phyloP scores from a whole-genome alignment of 495 filamentous ascomycete genomes.

The Copromyces sp. region DNA sequence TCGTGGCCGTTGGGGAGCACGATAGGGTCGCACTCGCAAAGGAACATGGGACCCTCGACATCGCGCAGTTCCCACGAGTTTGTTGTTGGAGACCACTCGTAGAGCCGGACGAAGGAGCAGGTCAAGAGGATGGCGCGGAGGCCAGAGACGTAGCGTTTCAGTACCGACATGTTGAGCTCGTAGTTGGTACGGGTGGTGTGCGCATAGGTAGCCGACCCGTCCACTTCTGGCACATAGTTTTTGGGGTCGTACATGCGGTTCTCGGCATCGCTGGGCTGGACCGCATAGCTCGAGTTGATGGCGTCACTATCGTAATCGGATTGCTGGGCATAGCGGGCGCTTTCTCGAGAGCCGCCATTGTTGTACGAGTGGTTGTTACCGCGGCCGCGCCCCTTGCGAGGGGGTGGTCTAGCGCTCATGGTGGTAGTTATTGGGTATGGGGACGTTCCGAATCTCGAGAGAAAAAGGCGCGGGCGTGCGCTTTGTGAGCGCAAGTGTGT shows the following conservation, averaged over 20 bases:
- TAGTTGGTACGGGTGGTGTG: constrained; percentile 55
- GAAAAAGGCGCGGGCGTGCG: constrained; percentile 3
- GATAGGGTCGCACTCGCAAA: constrained; percentile 50
- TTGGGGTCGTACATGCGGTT: constrained; percentile 13
- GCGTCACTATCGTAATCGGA: constrained; percentile 59
- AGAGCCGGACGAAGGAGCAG: constrained; percentile 70
- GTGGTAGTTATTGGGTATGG: constrained; percentile 2
- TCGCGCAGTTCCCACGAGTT: constrained; percentile 66
- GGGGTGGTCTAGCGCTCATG: constrained; percentile 20
- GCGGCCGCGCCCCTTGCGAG: constrained; percentile 26
- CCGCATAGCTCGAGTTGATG: constrained; percentile 29
- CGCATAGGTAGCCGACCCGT: constrained; percentile 14
- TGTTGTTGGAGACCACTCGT: constrained; percentile 53
- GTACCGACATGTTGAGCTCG: constrained; percentile 71
- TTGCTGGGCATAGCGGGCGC: constrained; percentile 24
- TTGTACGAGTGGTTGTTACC: constrained; percentile 24
- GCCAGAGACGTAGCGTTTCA: constrained; percentile 56
- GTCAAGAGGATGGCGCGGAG: constrained; percentile 60
- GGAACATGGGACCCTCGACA: constrained; percentile 73
- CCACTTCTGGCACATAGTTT: constrained; percentile 11
- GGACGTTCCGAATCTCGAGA: constrained; percentile 2
- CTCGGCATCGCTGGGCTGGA: neutral
- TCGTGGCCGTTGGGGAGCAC: constrained; percentile 13
- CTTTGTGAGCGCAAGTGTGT: neutral
- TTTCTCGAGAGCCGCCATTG: constrained; percentile 1